These are phyloP conservation scores for Cryptosporidium bovis DNA, from an alignment of 169 alveolate genomes.

Conservation along the genomic window DNA sequence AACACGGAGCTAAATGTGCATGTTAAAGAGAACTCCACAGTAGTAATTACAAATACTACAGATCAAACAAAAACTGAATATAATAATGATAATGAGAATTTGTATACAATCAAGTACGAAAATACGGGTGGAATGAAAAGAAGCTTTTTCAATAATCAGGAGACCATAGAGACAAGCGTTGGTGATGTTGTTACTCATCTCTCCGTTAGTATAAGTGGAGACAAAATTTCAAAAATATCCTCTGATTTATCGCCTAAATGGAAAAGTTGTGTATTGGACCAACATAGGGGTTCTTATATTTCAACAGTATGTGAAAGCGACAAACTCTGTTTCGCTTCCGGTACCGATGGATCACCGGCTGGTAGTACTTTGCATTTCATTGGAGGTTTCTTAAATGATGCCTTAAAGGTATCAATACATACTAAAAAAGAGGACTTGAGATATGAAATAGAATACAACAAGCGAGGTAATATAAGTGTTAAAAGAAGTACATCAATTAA, in stretches of 20 bases:
- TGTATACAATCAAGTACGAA: constrained; percentile 8
- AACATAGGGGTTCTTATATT: constrained; percentile 61
- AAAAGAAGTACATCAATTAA: constrained; percentile 34
- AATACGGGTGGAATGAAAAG: constrained; percentile 40
- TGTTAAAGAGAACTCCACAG: background rate
- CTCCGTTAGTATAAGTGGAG: constrained; percentile 15
- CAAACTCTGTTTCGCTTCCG: constrained; percentile 47
- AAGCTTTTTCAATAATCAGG: constrained; percentile 13
- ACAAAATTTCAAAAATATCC: constrained; percentile 11
- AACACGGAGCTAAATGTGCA: constrained; percentile 9
- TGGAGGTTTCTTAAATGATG: constrained; percentile 17
- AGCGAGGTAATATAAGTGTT: constrained; percentile 24
- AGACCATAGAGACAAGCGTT: constrained; percentile 5
- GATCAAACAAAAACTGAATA: constrained; percentile 16
- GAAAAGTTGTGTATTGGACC: constrained; percentile 39
- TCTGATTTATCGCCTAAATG: constrained; percentile 23
- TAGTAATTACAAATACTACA: constrained; percentile 27
- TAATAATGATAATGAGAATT: background rate
- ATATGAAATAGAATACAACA: constrained; percentile 28
- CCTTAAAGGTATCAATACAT: constrained; percentile 3
- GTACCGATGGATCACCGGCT: constrained; percentile 39
- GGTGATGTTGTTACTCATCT: background rate
- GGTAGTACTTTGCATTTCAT: constrained; percentile 44
- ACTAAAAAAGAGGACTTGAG: constrained; percentile 12
- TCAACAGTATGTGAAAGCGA: constrained; percentile 27